Base-by-base conservation (phyloP, 306 rosid species). In the Acmispon strigosus region DNA sequence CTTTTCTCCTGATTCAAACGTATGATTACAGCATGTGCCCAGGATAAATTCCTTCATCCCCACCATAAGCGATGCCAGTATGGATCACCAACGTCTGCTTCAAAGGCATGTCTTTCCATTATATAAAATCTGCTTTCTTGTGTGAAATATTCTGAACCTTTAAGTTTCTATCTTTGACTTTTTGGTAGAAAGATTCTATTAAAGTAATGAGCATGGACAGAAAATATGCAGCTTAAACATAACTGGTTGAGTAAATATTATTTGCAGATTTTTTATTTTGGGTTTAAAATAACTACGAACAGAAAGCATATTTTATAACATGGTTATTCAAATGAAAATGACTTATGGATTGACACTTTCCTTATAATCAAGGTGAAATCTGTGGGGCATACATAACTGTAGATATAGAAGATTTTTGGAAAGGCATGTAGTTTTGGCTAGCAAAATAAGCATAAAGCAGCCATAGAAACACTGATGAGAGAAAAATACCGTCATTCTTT, bases 21-120 rank as follows among this genome's bases (percentile, higher is more conserved):
- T 76, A 62, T 74, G 52, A 62, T 77, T 76, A 17, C 90, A 93
- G 97, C 96, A 90, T 58, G 81, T 91, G 34, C 97, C 98, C 70
- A 83, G 98, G 56, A 86, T 90, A 78, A 93, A 90, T 76, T 74
- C 96, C 37, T 88, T 75, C 86, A 76, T 93, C 69, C 97, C 96
- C 59, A 87, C 78, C 75, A 14, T 78, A 39, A 88, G 69, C 73
- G 89, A 88, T 74, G 97, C 96, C 19, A 87, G 90, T 77, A 80
- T 85, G 85, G 98, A 93, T 76, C 88, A 90, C 78, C 90, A 87
- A 51, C 91, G 96, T 56, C 96, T 90, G 74, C 84, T 82, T 65
- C 88, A 93, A 77, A 90, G 98, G 97, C 87, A 78, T 73, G 37
- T 44, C 32, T 60, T 72, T 61, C 56, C 54, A 10, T 41, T 59